These are phyloP conservation scores for Corymbia citriodora DNA, from an alignment of 441 rosid genomes.

Conservation along the genomic window DNA sequence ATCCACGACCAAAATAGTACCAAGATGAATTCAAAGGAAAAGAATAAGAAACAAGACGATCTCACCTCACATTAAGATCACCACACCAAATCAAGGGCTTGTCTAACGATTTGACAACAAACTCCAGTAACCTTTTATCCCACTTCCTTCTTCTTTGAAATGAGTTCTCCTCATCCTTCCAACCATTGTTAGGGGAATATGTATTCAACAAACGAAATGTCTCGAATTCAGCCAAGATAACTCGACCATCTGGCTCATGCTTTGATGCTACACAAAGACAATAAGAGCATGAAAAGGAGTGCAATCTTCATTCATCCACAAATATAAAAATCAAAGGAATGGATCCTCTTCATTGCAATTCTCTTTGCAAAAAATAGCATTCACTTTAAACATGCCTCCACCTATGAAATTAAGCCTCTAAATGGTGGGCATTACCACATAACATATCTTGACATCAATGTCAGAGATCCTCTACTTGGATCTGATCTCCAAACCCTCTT, in stretches of 20 bases:
- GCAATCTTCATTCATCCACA: not conserved
- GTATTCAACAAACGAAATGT: slow-evolving; percentile 70
- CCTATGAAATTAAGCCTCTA: not conserved
- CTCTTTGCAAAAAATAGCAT: not conserved
- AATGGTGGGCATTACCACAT: not conserved
- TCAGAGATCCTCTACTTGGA: not conserved
- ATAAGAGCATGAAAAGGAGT: slow-evolving; percentile 1
- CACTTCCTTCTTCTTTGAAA: slow-evolving; percentile 95
- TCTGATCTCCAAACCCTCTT: not conserved
- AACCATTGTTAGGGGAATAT: slow-evolving; percentile 93
- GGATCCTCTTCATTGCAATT: not conserved
- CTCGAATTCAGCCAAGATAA: slow-evolving; percentile 89
- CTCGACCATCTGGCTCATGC: slow-evolving; percentile 95
- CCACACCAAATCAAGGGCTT: slow-evolving; percentile 99
- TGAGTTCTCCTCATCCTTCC: slow-evolving; percentile 95
- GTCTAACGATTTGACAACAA: slow-evolving; percentile 56
- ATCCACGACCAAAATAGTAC: not conserved
- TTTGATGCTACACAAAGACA: slow-evolving; percentile 49
- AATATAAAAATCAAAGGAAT: not conserved
- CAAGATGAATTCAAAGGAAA: not conserved
- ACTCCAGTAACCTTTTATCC: slow-evolving; percentile 86
- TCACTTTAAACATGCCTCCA: not conserved
- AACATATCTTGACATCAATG: not conserved
- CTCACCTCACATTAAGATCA: slow-evolving; percentile 91
- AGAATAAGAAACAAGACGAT: not conserved